Evolutionary conservation across 345 rosid species (phyloP), one percentile per base, ranked within the genome.

Genomic region (Microthlaspi erraticum): DNA sequence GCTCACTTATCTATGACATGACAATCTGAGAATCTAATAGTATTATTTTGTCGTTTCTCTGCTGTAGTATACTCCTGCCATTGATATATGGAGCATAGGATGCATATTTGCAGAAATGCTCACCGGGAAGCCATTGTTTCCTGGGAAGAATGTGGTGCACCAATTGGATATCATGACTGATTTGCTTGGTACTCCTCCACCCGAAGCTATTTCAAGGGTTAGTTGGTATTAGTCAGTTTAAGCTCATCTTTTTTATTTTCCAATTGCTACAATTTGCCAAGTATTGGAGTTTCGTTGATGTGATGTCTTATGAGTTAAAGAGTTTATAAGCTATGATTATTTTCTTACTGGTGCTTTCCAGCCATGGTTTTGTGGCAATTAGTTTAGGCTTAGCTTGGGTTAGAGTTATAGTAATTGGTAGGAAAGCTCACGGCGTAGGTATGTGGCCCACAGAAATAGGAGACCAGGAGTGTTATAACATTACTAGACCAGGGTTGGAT

Each of bases 51-150:
- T 41, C 4, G 1, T 46, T 36, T 45, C 45, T 18, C 41, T 44
- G 32, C 32, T 77, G 74, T 72, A 93, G 98, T 93, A 93, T 76
- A 93, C 98, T 29, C 98, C 98, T 41, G 96, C 93, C 5, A 89
- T 93, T 75, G 98, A 93, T 80, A 89, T 86, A 44, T 93, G 98
- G 98, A 93, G 98, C 87, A 84, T 93, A 80, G 98, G 98, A 78
- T 93, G 98, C 81, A 93, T 91, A 79, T 93, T 93, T 77, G 97
- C 98, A 13, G 97, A 93, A 82, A 84, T 91, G 96, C 97, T 93
- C 70, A 79, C 90, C 5, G 97, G 98, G 64, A 89, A 83, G 78
- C 98, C 97, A 7, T 70, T 93, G 57, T 93, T 93, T 81, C 98
- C 98, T 57, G 96, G 98, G 66, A 89, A 87, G 82, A 93, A 93